Evolutionary conservation across 208 protist genomes (phyloP).

Genomic region (Strigomonas culicis): DNA sequence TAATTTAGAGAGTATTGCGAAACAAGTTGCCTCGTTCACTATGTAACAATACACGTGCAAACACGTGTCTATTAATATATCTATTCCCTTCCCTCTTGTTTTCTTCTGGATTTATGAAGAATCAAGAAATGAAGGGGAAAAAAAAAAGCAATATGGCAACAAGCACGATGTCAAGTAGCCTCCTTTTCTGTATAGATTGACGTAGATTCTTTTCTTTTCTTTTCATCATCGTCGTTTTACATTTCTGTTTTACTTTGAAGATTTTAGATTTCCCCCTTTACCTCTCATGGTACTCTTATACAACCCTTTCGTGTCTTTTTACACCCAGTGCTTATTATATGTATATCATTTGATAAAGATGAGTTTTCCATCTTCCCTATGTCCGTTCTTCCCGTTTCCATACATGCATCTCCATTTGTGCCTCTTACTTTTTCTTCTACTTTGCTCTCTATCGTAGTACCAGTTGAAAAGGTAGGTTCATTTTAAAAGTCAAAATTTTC

Average conservation of each 20-base stretch:
- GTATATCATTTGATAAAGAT: too few species aligned
- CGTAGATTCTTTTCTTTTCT: too few species aligned
- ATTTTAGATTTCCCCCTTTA: neutral
- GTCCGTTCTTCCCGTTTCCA: neutral
- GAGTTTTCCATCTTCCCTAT: too few species aligned
- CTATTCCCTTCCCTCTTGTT: neutral
- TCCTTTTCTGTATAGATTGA: too few species aligned
- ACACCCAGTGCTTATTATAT: too few species aligned
- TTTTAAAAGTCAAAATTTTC: too few species aligned
- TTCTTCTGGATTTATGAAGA: too few species aligned
- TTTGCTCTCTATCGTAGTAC: neutral
- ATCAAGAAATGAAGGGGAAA: too few species aligned
- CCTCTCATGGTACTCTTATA: neutral
- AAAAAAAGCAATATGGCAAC: too few species aligned
- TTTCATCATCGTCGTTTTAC: neutral
- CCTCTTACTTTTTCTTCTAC: constrained; percentile 7
- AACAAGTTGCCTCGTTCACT: neutral
- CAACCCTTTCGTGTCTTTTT: neutral
- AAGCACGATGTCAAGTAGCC: too few species aligned
- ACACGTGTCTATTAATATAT: neutral
- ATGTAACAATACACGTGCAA: too few species aligned
- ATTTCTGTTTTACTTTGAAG: neutral
- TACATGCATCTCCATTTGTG: neutral
- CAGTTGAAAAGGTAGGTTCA: too few species aligned
- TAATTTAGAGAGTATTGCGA: constrained; percentile 23